Conservation (phyloP, 2,329 filamentous ascomycete species). For the Aspergillus vadensis region DNA sequence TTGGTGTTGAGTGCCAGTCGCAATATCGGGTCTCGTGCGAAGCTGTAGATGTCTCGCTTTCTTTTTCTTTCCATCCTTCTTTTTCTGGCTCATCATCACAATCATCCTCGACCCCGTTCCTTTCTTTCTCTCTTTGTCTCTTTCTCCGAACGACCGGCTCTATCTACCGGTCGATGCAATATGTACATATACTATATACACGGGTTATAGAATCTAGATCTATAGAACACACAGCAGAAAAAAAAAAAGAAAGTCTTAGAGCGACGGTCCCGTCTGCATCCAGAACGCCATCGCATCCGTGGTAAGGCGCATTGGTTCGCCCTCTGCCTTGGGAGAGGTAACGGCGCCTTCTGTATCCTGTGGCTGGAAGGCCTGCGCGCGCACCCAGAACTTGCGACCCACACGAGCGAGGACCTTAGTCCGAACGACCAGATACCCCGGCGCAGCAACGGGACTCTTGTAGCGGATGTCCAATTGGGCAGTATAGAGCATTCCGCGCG, state of each 20-base stretch:
- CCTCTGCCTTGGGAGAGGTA: neutral
- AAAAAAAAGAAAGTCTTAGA: neutral
- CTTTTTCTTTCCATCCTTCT: neutral
- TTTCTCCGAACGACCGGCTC: neutral
- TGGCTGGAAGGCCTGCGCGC: slow-evolving; percentile 43
- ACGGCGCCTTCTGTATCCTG: slow-evolving; percentile 28
- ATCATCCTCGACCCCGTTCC: neutral
- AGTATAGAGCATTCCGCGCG: slow-evolving; percentile 40
- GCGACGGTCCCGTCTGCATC: slow-evolving; percentile 31
- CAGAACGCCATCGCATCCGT: slow-evolving; percentile 47
- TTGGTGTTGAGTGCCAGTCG: slow-evolving; percentile 65
- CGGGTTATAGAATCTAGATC: too few relatives aligned
- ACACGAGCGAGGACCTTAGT: slow-evolving; percentile 39
- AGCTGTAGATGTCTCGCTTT: slow-evolving; percentile 20
- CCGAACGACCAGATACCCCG: slow-evolving; percentile 40
- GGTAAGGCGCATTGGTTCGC: slow-evolving; percentile 37
- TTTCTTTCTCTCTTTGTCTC: too few relatives aligned
- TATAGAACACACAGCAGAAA: slow-evolving; percentile 6
- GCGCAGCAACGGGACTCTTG: slow-evolving; percentile 38
- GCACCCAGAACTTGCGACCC: slow-evolving; percentile 46
- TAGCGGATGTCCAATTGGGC: slow-evolving; percentile 46
- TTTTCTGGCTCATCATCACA: neutral
- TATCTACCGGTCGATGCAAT: slow-evolving; percentile 6
- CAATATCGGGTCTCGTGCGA: slow-evolving; percentile 57
- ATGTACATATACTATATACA: slow-evolving; percentile 12